Evolutionary conservation across 2,329 filamentous ascomycete genomes (phyloP).

Genomic region (Monilinia aucupariae): DNA sequence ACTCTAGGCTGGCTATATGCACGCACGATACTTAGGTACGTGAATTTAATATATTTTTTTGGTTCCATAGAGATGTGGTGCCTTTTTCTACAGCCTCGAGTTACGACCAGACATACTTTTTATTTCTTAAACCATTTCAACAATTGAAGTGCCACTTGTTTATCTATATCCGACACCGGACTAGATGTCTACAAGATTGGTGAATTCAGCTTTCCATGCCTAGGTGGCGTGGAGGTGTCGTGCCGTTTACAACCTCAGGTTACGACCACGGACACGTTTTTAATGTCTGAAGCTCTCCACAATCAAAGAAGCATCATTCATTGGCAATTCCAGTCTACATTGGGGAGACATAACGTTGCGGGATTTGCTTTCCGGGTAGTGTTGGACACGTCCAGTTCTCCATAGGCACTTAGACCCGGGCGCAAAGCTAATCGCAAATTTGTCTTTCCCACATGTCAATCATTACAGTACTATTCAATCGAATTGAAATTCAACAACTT

Average conservation of each 20-base stretch:
- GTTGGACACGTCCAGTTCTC: background rate
- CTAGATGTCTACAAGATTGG: background rate
- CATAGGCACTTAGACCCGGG: conserved; percentile 1
- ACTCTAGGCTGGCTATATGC: background rate
- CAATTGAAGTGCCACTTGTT: background rate
- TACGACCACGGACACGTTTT: background rate
- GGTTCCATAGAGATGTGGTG: background rate
- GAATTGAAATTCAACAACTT: background rate
- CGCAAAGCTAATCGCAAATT: background rate
- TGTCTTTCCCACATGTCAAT: background rate
- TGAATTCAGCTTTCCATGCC: background rate
- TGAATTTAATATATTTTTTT: background rate
- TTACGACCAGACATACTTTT: background rate
- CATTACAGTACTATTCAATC: background rate
- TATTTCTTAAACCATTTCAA: background rate
- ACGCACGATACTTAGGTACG: background rate
- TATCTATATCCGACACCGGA: background rate
- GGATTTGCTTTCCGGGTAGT: background rate
- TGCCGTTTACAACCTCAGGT: background rate
- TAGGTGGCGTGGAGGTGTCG: background rate
- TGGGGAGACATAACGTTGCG: background rate
- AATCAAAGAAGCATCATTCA: background rate
- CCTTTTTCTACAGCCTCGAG: background rate
- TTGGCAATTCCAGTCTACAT: background rate
- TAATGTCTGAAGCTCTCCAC: background rate